Conservation (phyloP, 2,329 filamentous ascomycete species). For the Neofusicoccum cordaticola region DNA sequence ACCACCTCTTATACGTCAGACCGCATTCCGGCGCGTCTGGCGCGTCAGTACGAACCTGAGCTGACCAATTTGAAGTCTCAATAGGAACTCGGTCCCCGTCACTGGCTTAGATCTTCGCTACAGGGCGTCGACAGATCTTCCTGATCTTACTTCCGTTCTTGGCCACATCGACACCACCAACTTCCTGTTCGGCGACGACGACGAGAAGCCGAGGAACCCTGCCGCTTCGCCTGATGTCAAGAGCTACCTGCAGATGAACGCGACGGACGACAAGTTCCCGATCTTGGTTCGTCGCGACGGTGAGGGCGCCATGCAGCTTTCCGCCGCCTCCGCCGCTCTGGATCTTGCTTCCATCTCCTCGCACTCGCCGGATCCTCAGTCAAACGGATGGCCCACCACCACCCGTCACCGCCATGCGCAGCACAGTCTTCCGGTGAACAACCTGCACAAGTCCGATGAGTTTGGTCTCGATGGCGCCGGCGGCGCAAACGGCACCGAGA, state of each 20-base stretch:
- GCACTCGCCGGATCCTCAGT: slow-evolving; percentile 57
- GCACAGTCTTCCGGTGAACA: slow-evolving; percentile 58
- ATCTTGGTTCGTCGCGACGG: slow-evolving; percentile 67
- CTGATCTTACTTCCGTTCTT: slow-evolving; percentile 52
- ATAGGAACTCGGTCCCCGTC: slow-evolving; percentile 92
- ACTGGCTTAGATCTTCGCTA: slow-evolving; percentile 63
- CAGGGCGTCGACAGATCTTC: slow-evolving; percentile 45
- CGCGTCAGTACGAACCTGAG: slow-evolving; percentile 20
- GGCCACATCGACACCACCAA: slow-evolving; percentile 82
- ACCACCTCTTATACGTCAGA: slow-evolving; percentile 19
- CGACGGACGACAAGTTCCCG: slow-evolving; percentile 81
- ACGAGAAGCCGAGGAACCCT: slow-evolving; percentile 49
- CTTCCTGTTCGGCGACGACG: slow-evolving; percentile 78
- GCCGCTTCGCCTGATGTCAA: slow-evolving; percentile 64
- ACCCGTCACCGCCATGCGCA: slow-evolving; percentile 65
- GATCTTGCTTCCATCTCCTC: slow-evolving; percentile 73
- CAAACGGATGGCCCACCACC: slow-evolving; percentile 53
- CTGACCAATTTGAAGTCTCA: slow-evolving; percentile 56
- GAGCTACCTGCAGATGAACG: slow-evolving; percentile 67
- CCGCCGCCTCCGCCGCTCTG: slow-evolving; percentile 75
- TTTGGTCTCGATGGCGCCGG: slow-evolving; percentile 21
- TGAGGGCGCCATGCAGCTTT: slow-evolving; percentile 61
- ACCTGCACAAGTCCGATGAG: slow-evolving; percentile 43
- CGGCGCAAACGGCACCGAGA: slow-evolving; percentile 28
- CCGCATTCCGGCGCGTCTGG: slow-evolving; percentile 21